A percentile compares a stretch with the other conserved stretches of the same genome.
These are phyloP conservation scores for Allantophomopsis lycopodina DNA, from an alignment of 2,329 filamentous ascomycete species.

Conservation along the genomic window DNA sequence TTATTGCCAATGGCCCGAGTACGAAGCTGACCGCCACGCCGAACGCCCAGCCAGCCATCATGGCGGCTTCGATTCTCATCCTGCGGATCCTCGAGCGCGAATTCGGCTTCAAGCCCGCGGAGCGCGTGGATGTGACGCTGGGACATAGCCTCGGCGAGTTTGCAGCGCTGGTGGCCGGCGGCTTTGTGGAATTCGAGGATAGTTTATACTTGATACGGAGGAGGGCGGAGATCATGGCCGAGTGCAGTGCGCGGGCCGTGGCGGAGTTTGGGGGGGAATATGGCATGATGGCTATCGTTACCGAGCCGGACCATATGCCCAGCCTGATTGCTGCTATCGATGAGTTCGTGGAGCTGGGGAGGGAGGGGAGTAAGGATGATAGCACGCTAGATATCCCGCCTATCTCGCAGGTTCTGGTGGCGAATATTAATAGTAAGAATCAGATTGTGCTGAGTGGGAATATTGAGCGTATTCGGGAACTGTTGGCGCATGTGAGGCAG, in stretches of 20 bases:
- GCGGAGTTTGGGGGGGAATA: constrained; percentile 65
- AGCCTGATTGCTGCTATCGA: constrained; percentile 59
- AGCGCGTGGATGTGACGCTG: constrained; percentile 68
- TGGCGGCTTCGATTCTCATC: constrained; percentile 87
- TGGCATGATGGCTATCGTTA: constrained; percentile 89
- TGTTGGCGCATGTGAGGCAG: constrained; percentile 74
- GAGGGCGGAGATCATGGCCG: constrained; percentile 72
- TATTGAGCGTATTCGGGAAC: constrained; percentile 66
- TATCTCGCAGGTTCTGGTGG: constrained; percentile 78
- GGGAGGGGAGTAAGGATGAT: constrained; percentile 53
- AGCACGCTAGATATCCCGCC: constrained; percentile 54
- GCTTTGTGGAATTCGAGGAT: constrained; percentile 66
- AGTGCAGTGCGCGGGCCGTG: constrained; percentile 54
- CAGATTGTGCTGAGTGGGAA: constrained; percentile 90
- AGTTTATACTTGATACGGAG: constrained; percentile 63
- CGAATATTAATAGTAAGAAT: constrained; percentile 91
- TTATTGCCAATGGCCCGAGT: constrained; percentile 72
- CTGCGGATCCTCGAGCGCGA: constrained; percentile 76
- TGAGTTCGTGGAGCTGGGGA: constrained; percentile 53
- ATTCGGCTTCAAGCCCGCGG: constrained; percentile 60
- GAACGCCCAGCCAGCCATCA: constrained; percentile 89
- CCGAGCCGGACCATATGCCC: constrained; percentile 64
- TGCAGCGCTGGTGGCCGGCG: constrained; percentile 74
- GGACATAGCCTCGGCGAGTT: constrained; percentile 93
- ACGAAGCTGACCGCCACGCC: constrained; percentile 65